phyloP scores from a whole-genome alignment of 139 green algal species.

The Closterium sp. region DNA sequence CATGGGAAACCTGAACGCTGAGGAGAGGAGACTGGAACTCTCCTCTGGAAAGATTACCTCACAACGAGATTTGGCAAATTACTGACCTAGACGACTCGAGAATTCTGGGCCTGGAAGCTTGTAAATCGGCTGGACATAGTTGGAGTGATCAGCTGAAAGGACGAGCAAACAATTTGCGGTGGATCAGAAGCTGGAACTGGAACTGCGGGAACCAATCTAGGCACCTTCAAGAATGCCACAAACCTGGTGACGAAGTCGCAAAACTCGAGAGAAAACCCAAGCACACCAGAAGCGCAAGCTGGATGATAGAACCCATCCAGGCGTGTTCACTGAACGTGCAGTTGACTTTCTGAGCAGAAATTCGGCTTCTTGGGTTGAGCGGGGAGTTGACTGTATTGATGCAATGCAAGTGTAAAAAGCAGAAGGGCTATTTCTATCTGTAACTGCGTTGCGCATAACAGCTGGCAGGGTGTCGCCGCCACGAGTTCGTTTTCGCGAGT shows the following conservation, averaged over 20 bases:
- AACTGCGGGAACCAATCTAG: background rate
- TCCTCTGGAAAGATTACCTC: no score
- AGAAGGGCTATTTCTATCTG: background rate
- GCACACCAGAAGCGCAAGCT: background rate
- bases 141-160: background rate
- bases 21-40: no score
- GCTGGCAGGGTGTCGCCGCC: no score
- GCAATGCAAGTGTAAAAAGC: no score
- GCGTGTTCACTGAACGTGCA: background rate
- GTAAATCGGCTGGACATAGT: background rate
- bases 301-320: background rate
- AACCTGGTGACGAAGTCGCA: background rate
- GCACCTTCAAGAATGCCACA: background rate
- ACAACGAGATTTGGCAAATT: no score
- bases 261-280: background rate
- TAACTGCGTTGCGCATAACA: background rate
- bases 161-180: background rate
- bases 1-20: no score
- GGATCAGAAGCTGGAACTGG: background rate
- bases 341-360: background rate
- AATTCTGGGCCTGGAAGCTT: background rate
- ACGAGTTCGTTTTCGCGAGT: background rate
- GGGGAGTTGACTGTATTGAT: no score
- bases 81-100: no score
- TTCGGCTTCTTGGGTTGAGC: no score